Base-by-base conservation (phyloP, 2,329 filamentous ascomycete genomes). In the Purpureocillium lavendulum region DNA sequence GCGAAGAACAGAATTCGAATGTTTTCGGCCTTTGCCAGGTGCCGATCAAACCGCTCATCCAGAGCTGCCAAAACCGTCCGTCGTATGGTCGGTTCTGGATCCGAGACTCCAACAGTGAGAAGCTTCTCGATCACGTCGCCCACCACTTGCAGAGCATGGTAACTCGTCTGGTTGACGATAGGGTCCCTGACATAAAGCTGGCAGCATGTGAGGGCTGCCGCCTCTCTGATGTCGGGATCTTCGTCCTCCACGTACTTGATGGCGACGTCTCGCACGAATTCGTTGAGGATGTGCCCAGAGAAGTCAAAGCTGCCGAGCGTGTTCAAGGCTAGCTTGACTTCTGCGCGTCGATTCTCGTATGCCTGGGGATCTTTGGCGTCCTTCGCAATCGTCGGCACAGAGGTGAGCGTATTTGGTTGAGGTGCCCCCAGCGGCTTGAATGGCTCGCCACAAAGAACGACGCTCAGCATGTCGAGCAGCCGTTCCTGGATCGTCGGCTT, bases 241-340 rank as follows among this genome's bases (percentile, higher is more conserved):
- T 97, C 90, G 47, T 94, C 92, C 51, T 98, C 90, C 32, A 98
- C 90, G 52, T 96, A 99, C 59, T 90, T 92, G 56, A 98, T 94
- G 4, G 94, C 92, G 36, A 98, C 92, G 57, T 99, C 92, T 17
- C 92, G 85, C 21, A 98, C 92, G 51, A 99, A 99, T 58, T 99
- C 94, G 53, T 99, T 99, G 13, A 99, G 68, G 13, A 96, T 84
- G 54, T 97, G 88, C 2, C 87, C 82, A 45, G 75, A 82, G 55
- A 98, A 98, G 59, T 98, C 92, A 54, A 98, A 98, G 57, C 88
- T 96, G n/a, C 92, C 94, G 1, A 98, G 71, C 0, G 94, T 98
- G 53, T 94, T 89, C 13, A 98, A 73, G 4, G 92, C 92, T 38
- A 98, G 71, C 47, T 94, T 94, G 45, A 98, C 86, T 58, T 98